Conservation (phyloP, 441 rosid species). For the Monsonia emarginata region DNA sequence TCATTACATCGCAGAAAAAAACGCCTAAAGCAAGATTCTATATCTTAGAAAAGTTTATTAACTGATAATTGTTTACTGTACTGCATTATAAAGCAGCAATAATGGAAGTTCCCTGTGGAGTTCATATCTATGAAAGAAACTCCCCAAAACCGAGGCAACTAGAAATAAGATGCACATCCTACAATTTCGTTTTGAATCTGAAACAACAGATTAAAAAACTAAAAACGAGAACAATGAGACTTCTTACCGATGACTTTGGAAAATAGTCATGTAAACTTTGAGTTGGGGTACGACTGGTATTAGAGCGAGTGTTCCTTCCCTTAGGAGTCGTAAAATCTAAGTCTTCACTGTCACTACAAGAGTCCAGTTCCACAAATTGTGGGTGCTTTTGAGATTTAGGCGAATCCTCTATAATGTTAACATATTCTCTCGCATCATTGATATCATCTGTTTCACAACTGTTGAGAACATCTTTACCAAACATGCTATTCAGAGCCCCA, state of each 20-base stretch:
- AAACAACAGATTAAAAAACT: not conserved
- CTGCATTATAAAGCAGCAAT: no score
- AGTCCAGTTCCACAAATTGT: slow-evolving; percentile 45
- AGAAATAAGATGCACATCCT: not conserved
- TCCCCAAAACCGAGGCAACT: not conserved
- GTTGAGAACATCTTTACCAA: slow-evolving; percentile 27
- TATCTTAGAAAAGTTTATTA: no score
- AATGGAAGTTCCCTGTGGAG: no score
- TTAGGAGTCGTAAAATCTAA: slow-evolving; percentile 16
- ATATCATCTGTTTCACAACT: slow-evolving; percentile 14
- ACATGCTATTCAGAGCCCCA: slow-evolving; percentile 52
- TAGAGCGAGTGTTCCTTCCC: slow-evolving; percentile 16
- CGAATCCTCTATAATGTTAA: slow-evolving; percentile 44
- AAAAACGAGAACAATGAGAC: not conserved
- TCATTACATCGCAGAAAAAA: not conserved
- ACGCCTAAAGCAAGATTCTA: not conserved
- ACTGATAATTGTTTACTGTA: no score
- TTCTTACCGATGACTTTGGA: slow-evolving; percentile 41
- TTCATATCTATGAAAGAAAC: not conserved
- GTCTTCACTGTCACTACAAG: slow-evolving; percentile 45
- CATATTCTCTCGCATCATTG: slow-evolving; percentile 16
- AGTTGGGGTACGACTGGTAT: slow-evolving; percentile 4
- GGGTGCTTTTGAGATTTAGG: slow-evolving; percentile 33
- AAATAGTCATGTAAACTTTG: slow-evolving; percentile 20
- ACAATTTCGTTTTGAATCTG: not conserved